Percentiles rank a stretch among this genome's conserved stretches.
phyloP scores from a whole-genome alignment of 805 yeast species.

The Candida quercuum region DNA sequence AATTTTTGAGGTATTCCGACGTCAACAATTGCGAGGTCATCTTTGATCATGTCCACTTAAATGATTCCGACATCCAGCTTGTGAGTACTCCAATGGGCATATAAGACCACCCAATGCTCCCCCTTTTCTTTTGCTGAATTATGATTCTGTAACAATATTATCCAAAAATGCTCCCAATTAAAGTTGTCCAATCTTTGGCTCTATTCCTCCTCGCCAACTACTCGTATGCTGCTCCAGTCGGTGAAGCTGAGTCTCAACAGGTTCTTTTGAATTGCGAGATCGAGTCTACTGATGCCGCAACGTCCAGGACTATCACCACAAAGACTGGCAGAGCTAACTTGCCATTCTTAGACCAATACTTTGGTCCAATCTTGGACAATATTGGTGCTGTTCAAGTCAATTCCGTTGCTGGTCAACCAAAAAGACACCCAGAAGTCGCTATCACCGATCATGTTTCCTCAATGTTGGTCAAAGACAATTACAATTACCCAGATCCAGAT shows the following conservation, averaged over 20 bases:
- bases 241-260: constrained; percentile 19
- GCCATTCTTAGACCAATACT: constrained; percentile 30
- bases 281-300: constrained; percentile 5
- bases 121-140: not conserved
- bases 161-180: constrained; percentile 16
- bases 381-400: constrained; percentile 19
- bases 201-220: constrained; percentile 5
- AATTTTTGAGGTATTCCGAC: no score
- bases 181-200: constrained; percentile 12
- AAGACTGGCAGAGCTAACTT: constrained; percentile 11
- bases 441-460: constrained; percentile 26
- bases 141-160: not conserved
- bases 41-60: no score
- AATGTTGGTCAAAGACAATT: constrained; percentile 27
- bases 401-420: constrained; percentile 19
- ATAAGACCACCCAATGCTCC: not conserved
- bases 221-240: constrained; percentile 19
- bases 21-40: no score
- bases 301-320: not conserved
- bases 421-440: constrained; percentile 23
- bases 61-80: no score
- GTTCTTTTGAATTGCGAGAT: constrained; percentile 20
- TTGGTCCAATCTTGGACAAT: constrained; percentile 29
- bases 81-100: no score
- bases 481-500: constrained; percentile 31